Percentiles rank a stretch among this genome's conserved stretches.
Conservation (phyloP, 2,329 filamentous ascomycete species). For the Ophiostoma quercus region DNA sequence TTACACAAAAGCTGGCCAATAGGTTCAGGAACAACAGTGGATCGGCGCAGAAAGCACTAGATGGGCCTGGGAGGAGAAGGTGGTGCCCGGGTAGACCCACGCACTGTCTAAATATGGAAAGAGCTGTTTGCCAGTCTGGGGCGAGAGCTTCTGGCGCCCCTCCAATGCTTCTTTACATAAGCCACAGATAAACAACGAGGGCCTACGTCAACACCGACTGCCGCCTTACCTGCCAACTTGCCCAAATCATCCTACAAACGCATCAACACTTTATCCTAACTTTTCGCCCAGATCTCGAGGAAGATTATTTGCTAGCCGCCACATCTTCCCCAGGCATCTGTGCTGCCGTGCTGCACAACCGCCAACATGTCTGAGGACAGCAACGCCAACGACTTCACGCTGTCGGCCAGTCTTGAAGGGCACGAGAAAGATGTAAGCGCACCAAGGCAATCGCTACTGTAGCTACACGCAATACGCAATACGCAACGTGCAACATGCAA, state of each 20-base stretch:
- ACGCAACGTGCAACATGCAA: too few species aligned
- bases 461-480: background rate
- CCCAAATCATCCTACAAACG: background rate
- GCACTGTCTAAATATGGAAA: background rate
- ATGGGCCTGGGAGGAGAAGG: conserved; percentile 1
- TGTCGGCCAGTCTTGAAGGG: conserved; percentile 6
- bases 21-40: background rate
- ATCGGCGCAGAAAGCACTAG: background rate
- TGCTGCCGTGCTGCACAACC: background rate
- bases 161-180: conserved; percentile 12
- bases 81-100: conserved; percentile 9
- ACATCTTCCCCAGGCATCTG: background rate
- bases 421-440: conserved; percentile 15
- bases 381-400: conserved; percentile 8
- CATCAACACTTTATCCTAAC: background rate
- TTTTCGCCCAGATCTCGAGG: background rate
- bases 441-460: background rate
- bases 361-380: conserved; percentile 1
- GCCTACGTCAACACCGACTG: background rate
- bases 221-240: background rate
- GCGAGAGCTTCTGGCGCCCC: conserved; percentile 14
- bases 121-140: conserved; percentile 13
- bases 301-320: background rate
- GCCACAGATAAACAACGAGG: conserved; percentile 1
- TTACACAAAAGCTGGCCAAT: background rate